A percentile compares a stretch with the other conserved stretches of the same genome.
Conservation (phyloP, 2,329 filamentous ascomycete species). For the Fusarium pilosicola region DNA sequence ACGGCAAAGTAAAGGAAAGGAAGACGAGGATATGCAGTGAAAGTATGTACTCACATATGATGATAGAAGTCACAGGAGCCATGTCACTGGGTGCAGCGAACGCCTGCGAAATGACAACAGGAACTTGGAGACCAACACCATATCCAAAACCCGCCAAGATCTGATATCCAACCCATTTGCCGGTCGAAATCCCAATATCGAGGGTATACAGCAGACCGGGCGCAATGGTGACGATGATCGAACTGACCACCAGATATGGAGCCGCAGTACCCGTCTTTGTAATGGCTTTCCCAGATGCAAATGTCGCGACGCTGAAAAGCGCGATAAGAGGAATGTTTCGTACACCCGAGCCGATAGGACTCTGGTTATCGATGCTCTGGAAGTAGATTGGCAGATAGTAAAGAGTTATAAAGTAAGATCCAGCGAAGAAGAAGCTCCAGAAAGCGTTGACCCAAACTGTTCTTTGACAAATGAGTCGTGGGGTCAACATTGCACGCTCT, state of each 20-base stretch:
- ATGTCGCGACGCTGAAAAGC: background rate
- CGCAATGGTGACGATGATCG: background rate
- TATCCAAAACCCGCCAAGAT: background rate
- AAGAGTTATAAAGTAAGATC: background rate
- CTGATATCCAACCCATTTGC: background rate
- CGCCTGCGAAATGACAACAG: background rate
- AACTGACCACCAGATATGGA: background rate
- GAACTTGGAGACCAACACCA: background rate
- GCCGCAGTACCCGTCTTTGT: background rate
- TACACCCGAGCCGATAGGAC: background rate
- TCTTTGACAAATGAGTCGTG: background rate
- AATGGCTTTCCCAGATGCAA: background rate
- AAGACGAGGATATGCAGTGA: rapidly evolving
- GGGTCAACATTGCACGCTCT: background rate
- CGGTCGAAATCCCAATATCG: background rate
- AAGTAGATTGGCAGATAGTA: background rate
- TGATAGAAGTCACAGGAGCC: background rate
- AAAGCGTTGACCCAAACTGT: background rate
- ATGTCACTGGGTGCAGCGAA: background rate
- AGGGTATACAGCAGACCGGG: background rate
- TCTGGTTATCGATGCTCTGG: background rate
- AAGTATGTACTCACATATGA: background rate
- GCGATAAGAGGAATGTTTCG: background rate
- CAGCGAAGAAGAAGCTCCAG: background rate
- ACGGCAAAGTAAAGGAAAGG: rapidly evolving